phyloP scores from a whole-genome alignment of 2,329 filamentous ascomycete species.

The Magnaporthiopsis poae region DNA sequence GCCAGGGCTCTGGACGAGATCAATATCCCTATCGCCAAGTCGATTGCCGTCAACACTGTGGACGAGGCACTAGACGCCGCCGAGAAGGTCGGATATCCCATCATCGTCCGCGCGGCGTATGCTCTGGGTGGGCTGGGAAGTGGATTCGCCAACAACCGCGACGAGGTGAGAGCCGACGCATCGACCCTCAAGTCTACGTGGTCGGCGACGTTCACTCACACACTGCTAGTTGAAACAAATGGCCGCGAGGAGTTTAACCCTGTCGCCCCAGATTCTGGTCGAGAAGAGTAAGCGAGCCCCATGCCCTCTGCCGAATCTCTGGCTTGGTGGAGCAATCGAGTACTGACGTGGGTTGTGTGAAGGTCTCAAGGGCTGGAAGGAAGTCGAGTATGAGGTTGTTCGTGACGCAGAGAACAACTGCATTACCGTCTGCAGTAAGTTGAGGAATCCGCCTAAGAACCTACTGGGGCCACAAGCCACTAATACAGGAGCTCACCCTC shows the following conservation, averaged over 20 bases:
- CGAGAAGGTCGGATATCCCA: conserved; percentile 80
- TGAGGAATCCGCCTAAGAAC: neutral
- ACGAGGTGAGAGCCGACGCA: conserved; percentile 63
- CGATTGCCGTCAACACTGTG: conserved; percentile 80
- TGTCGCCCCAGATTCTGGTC: conserved; percentile 91
- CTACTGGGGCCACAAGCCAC: neutral
- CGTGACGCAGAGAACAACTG: conserved; percentile 94
- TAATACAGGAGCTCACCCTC: neutral
- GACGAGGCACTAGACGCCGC: conserved; percentile 88
- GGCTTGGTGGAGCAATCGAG: neutral
- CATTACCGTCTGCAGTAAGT: conserved; percentile 77
- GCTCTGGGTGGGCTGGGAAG: conserved; percentile 92
- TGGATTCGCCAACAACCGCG: conserved; percentile 86
- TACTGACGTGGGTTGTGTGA: neutral
- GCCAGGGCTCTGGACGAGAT: conserved; percentile 94
- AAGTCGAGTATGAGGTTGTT: conserved; percentile 97
- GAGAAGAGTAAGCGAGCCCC: conserved; percentile 51
- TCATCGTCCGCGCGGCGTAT: conserved; percentile 95
- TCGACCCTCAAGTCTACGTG: neutral
- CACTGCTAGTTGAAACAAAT: conserved; percentile 40
- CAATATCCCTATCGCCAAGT: conserved; percentile 92
- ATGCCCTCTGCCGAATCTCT: neutral
- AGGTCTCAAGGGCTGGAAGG: conserved; percentile 36
- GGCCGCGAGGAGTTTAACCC: conserved; percentile 80
- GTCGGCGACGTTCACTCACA: neutral